These are phyloP conservation scores for Ustilago hordei DNA, from an alignment of 1,284 basidiomycete species.

Conservation along the genomic window DNA sequence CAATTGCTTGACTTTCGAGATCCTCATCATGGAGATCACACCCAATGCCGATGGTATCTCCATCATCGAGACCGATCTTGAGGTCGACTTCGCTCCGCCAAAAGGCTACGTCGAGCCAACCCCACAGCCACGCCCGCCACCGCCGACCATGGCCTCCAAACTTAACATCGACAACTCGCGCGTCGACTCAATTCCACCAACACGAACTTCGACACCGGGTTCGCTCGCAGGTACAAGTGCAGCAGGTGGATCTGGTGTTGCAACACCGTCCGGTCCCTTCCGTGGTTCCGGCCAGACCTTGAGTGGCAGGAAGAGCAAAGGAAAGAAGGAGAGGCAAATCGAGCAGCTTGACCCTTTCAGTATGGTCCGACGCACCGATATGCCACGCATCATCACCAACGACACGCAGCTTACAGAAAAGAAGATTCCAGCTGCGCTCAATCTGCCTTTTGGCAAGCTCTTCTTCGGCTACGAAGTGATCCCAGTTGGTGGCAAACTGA, in stretches of 20 bases:
- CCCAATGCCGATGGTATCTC: slow-evolving; percentile 83
- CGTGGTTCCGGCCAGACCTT: slow-evolving; percentile 63
- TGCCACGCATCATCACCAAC: slow-evolving; percentile 86
- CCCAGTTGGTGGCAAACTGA: slow-evolving; percentile 55
- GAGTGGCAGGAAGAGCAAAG: slow-evolving; percentile 68
- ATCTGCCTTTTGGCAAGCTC: slow-evolving; percentile 82
- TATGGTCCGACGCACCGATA: slow-evolving; percentile 69
- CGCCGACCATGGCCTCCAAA: slow-evolving; percentile 95
- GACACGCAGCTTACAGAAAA: slow-evolving; percentile 79
- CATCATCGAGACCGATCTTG: slow-evolving; percentile 94
- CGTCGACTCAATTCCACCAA: slow-evolving; percentile 65
- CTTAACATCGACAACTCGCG: slow-evolving; percentile 82
- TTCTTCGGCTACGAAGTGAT: slow-evolving; percentile 68
- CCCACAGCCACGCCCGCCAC: slow-evolving; percentile 79
- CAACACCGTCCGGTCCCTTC: slow-evolving; percentile 54
- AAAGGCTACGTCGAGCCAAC: slow-evolving; percentile 86
- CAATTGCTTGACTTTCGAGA: slow-evolving; percentile 86
- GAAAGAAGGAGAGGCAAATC: slow-evolving; percentile 65
- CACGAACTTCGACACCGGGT: slow-evolving; percentile 68
- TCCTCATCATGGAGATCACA: slow-evolving; percentile 92
- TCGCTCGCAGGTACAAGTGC: slow-evolving; percentile 41
- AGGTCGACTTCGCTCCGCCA: slow-evolving; percentile 77
- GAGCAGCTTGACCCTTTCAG: slow-evolving; percentile 63
- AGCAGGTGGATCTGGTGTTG: slow-evolving; percentile 32
- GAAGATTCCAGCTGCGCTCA: slow-evolving; percentile 88